Evolutionary conservation across 495 filamentous ascomycete species (phyloP).

Genomic region (Talaromyces proteolyticus): DNA sequence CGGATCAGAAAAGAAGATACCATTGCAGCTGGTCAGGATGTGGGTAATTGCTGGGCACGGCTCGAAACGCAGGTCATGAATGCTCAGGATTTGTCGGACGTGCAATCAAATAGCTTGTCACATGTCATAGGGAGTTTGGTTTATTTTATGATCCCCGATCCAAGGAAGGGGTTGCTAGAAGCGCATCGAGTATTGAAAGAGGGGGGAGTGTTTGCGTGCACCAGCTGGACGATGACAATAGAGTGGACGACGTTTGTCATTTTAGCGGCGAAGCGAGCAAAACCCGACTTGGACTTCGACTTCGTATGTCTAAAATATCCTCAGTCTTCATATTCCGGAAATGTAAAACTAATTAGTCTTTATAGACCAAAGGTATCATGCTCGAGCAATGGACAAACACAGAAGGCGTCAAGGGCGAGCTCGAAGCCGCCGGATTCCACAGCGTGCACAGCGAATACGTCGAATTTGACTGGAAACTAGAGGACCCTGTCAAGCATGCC

Average conservation of each 20-base stretch:
- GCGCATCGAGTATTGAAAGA: constrained; percentile 3
- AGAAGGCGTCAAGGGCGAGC: background rate
- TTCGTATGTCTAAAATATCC: background rate
- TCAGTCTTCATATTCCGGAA: background rate
- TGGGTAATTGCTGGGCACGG: background rate
- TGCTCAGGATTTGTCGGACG: background rate
- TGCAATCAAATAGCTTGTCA: background rate
- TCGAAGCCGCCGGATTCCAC: background rate
- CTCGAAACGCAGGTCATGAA: constrained; percentile 3
- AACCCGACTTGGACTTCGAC: background rate
- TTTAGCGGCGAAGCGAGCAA: background rate
- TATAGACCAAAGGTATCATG: background rate
- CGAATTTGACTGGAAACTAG: background rate
- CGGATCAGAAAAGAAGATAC: background rate
- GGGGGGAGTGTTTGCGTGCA: constrained; percentile 4
- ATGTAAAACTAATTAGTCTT: background rate
- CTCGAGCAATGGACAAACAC: background rate
- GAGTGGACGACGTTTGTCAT: background rate
- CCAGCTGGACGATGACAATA: constrained; percentile 1
- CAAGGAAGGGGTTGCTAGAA: constrained; percentile 1
- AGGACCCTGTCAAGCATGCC: background rate
- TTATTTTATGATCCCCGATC: constrained; percentile 5
- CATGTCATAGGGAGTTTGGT: constrained; percentile 3
- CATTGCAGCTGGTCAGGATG: background rate
- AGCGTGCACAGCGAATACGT: background rate